A percentile compares a stretch with the other conserved stretches of the same genome.
Conservation (phyloP, 139 green algal genomes). For the Nannochloris sp. region DNA sequence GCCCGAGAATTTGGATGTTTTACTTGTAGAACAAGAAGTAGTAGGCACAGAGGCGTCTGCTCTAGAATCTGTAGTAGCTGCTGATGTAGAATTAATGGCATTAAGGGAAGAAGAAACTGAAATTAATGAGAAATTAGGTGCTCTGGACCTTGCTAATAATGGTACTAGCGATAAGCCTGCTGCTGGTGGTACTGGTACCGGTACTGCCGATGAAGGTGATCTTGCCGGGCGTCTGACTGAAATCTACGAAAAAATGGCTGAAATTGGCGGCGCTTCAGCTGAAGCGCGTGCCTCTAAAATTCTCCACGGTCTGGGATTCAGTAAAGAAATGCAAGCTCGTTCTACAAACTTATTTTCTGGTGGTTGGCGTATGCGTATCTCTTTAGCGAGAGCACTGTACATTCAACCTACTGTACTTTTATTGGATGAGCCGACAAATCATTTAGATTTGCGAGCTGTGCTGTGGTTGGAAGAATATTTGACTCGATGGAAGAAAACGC, state of each 20-base stretch:
- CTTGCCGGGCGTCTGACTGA: slow-evolving; percentile 62
- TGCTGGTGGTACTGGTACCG: slow-evolving; percentile 20
- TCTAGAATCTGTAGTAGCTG: slow-evolving; percentile 81
- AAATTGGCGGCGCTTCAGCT: slow-evolving; percentile 71
- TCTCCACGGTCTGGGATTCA: slow-evolving; percentile 89
- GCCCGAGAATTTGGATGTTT: slow-evolving; percentile 91
- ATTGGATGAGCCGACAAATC: slow-evolving; percentile 99
- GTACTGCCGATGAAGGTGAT: slow-evolving; percentile 27
- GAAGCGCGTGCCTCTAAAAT: slow-evolving; percentile 95
- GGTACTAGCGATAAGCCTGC: slow-evolving; percentile 4
- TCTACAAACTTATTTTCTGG: slow-evolving; percentile 76
- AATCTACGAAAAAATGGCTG: slow-evolving; percentile 88
- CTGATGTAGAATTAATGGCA: slow-evolving; percentile 88
- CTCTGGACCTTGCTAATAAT: slow-evolving; percentile 18
- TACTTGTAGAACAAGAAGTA: slow-evolving; percentile 99
- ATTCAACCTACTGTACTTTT: slow-evolving; percentile 97
- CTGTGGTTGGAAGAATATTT: slow-evolving; percentile 86
- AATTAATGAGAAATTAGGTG: slow-evolving; percentile 48
- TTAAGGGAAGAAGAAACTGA: slow-evolving; percentile 80
- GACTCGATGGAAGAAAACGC: slow-evolving; percentile 89
- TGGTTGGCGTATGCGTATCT: slow-evolving; percentile 98
- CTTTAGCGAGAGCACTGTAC: slow-evolving; percentile 95
- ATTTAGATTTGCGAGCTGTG: slow-evolving; percentile 91
- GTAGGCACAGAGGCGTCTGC: slow-evolving; percentile 62
- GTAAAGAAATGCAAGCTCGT: slow-evolving; percentile 77